These are phyloP conservation scores for Pseudoscleropodium purum DNA, from an alignment of 225 moss, liverwort and hornwort genomes.

Conservation along the genomic window DNA sequence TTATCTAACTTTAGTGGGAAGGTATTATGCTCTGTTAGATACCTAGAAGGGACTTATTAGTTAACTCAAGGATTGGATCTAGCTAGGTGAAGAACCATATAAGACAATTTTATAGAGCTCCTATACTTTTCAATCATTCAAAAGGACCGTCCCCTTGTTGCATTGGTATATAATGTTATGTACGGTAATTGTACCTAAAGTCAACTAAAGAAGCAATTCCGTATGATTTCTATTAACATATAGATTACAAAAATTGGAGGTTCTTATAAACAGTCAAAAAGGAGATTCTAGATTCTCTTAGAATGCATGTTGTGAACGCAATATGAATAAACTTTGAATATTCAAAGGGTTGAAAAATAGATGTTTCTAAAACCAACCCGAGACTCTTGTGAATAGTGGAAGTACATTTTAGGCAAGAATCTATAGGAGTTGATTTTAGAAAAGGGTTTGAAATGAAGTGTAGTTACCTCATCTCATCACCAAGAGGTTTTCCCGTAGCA, in stretches of 20 bases:
- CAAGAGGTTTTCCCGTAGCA: too few species aligned
- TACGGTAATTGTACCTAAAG: too few species aligned
- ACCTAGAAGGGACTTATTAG: accelerated
- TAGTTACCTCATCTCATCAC: neutral
- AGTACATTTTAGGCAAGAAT: neutral
- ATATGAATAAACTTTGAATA: neutral
- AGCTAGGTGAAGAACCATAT: accelerated
- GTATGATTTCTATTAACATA: neutral
- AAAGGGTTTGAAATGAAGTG: neutral
- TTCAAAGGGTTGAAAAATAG: too few species aligned
- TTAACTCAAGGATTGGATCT: neutral
- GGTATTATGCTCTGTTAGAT: neutral
- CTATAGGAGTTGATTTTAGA: accelerated
- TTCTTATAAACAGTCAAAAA: too few species aligned
- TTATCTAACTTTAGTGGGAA: too few species aligned
- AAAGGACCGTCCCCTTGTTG: neutral
- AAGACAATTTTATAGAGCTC: neutral
- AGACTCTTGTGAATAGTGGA: neutral
- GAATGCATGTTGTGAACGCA: accelerated
- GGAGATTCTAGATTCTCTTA: neutral
- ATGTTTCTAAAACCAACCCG: neutral
- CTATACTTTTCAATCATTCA: neutral
- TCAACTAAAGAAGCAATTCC: neutral
- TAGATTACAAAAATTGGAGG: too few species aligned
- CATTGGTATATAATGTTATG: neutral